Conservation (phyloP, 345 rosid genomes). For the Rhodamnia rubescens region DNA sequence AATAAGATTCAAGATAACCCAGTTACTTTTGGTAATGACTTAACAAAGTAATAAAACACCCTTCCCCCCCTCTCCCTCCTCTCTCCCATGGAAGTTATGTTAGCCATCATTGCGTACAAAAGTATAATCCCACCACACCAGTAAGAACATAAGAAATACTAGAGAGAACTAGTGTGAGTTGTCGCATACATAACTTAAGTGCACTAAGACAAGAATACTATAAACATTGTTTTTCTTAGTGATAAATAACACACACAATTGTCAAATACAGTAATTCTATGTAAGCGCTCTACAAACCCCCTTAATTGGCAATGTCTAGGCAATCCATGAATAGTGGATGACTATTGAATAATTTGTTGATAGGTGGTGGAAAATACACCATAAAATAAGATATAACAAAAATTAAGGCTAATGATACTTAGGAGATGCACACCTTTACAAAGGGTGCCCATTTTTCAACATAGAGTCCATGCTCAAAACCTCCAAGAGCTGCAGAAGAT, state of each 20-base stretch:
- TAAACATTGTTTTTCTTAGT: neutral
- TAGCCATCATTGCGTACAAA: neutral
- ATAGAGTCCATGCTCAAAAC: constrained; percentile 59
- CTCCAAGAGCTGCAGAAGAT: constrained; percentile 68
- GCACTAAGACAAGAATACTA: neutral
- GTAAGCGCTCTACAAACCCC: neutral
- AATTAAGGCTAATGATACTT: neutral
- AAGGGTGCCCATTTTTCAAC: constrained; percentile 97
- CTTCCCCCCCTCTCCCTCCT: no score
- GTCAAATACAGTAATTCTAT: neutral
- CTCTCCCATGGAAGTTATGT: neutral
- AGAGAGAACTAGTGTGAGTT: neutral
- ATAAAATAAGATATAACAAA: neutral
- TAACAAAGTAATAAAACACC: neutral
- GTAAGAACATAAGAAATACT: neutral
- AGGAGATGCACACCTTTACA: constrained; percentile 40
- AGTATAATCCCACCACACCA: neutral
- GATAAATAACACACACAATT: neutral
- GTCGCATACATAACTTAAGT: neutral
- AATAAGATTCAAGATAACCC: neutral
- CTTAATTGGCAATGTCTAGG: neutral
- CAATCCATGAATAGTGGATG: neutral
- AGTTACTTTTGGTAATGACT: neutral
- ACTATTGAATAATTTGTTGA: neutral
- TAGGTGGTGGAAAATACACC: neutral